phyloP scores from a whole-genome alignment of 2,329 filamentous ascomycete species.

The Fusarium tricinctum region DNA sequence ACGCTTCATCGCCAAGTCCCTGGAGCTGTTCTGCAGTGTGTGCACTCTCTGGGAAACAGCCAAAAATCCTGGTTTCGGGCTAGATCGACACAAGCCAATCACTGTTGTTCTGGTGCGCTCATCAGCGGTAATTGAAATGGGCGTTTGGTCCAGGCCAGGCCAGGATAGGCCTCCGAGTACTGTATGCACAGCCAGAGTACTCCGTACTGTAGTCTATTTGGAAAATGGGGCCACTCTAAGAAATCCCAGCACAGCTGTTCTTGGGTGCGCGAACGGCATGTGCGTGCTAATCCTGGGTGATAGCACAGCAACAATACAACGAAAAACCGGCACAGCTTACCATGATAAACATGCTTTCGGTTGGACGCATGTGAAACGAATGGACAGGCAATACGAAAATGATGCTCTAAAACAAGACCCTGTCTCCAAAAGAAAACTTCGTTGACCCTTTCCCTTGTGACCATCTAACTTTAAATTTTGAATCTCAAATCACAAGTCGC shows the following conservation, averaged over 20 bases:
- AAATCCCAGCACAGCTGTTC: conserved; percentile 14
- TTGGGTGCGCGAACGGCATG: conserved; percentile 11
- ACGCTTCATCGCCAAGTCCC: conserved; percentile 44
- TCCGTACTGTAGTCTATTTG: conserved; percentile 2
- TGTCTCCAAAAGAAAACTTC: conserved; percentile 15
- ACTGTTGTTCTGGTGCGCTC: conserved; percentile 5
- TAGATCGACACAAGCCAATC: conserved; percentile 37
- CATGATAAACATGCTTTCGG: conserved; percentile 7
- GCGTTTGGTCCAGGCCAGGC: conserved; percentile 13
- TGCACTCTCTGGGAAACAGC: conserved; percentile 6
- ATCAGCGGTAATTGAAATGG: conserved; percentile 28
- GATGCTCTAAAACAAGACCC: conserved; percentile 28
- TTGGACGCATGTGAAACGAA: conserved; percentile 23
- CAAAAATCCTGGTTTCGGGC: conserved; percentile 38
- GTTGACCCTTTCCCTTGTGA: conserved; percentile 13
- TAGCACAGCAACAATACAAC: conserved; percentile 23
- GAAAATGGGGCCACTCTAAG: conserved; percentile 23
- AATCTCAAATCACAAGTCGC: conserved; percentile 21
- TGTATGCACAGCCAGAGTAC: too few species aligned
- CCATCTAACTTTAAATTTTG: conserved; percentile 33
- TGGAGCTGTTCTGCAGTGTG: conserved; percentile 15
- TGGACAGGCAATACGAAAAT: conserved; percentile 18
- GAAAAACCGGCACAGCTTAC: conserved; percentile 21
- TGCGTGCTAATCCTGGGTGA: conserved; percentile 21
- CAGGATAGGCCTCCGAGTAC: conserved; percentile 3